Evolutionary conservation across 2,329 filamentous ascomycete species (phyloP), one percentile per base, ranked within the genome.

Genomic region (Alternaria atra): DNA sequence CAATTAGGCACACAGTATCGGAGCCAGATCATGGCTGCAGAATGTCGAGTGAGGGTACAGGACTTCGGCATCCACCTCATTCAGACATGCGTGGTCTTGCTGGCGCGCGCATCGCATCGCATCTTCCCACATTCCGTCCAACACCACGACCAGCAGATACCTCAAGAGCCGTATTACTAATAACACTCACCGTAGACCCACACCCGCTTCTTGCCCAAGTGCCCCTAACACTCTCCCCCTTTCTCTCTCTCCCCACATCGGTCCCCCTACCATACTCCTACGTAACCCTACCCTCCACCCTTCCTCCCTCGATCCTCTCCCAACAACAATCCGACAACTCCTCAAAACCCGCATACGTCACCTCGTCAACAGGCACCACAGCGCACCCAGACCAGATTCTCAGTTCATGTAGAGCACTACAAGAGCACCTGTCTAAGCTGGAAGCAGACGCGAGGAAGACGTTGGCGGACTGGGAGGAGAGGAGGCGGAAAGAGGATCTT

Each of bases 131-230:
- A 23, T 9, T 9, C 32, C 12, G 29, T 37, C 15, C 32, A 20
- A 20, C 20, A 30, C 25, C 5, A 13, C 15, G 9, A 53, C 20
- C 10, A 39, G 3, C 25, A 37, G 32, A 5, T 20, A 15, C 6
- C 27, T 25, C 5, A 20, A 40, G 20, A 42, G 20, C 9, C 10
- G 10, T 9, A 0, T 25, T 7, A n/a, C 67, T 69, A 63, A 68
- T 60, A 55, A 20, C 20, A 43, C 15, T n/a, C 15, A 15, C 25
- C 27, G 6, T 55, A 83, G 81, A 80, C 65, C 89, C 93, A 15
- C 93, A 97, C 81, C 92, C 91, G 15, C 88, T 97, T 66, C 89
- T 99, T 47, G 91, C 94, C 68, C 95, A 99, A 81, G 89, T 98
- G 40, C 93, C 95, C 30, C 84, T 99, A 56, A 96, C 93, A 51